A percentile compares a stretch with the other conserved stretches of the same genome.
Evolutionary conservation across 2,329 filamentous ascomycete genomes (phyloP).

Genomic region (Xylaria sp.): DNA sequence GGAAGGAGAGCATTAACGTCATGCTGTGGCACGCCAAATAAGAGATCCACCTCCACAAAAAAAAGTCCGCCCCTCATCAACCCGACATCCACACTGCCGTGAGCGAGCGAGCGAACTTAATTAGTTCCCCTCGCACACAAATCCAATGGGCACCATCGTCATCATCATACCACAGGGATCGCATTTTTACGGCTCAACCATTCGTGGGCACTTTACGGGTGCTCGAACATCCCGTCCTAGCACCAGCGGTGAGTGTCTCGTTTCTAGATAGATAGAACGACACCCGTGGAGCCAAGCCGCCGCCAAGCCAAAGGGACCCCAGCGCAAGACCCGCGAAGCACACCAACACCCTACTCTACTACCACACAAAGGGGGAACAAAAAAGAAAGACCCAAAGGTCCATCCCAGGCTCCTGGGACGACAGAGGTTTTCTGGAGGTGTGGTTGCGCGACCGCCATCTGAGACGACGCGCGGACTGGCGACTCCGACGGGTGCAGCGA

Average conservation of each 20-base stretch:
- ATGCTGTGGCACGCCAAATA: slow-evolving; percentile 27
- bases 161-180: slow-evolving; percentile 12
- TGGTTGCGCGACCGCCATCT: slow-evolving; percentile 30
- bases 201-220: background rate
- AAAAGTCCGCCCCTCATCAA: slow-evolving; percentile 24
- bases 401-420: slow-evolving; percentile 32
- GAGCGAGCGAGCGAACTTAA: slow-evolving; percentile 14
- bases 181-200: background rate
- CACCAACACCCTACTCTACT: background rate
- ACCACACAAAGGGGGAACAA: background rate
- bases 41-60: slow-evolving; percentile 33
- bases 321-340: background rate
- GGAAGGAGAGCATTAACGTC: slow-evolving; percentile 5
- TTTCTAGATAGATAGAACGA: background rate
- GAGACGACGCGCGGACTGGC: slow-evolving; percentile 35
- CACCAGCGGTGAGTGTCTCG: background rate
- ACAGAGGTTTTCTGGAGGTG: slow-evolving; percentile 6
- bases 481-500: slow-evolving; percentile 13
- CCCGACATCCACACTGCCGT: slow-evolving; percentile 19
- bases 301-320: slow-evolving; percentile 18
- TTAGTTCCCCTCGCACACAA: slow-evolving; percentile 13
- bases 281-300: slow-evolving; percentile 20
- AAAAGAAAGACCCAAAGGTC: slow-evolving; percentile 5
- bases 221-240: slow-evolving; percentile 2
- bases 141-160: background rate